A percentile compares a stretch with the other conserved stretches of the same genome.
These are phyloP conservation scores for Cyclocybe cylindracea DNA, from an alignment of 768 basidiomycete genomes.

Conservation along the genomic window DNA sequence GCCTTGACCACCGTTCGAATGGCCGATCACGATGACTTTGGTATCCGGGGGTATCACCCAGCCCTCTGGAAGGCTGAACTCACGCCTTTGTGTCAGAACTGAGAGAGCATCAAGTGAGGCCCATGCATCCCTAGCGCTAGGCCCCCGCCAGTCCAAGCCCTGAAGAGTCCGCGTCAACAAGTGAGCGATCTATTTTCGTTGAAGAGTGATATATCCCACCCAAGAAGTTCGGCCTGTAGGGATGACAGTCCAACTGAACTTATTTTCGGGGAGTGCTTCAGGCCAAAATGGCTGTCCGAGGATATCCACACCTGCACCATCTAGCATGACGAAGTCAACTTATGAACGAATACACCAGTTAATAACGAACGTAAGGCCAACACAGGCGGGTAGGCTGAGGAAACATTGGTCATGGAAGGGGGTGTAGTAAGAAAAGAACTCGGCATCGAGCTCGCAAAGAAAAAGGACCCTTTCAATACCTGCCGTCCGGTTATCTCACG, in stretches of 20 bases:
- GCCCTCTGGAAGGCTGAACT: constrained; percentile 32
- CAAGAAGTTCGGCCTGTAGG: constrained; percentile 85
- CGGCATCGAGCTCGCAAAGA: constrained; percentile 55
- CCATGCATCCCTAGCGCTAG: constrained; percentile 74
- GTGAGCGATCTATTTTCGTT: neutral
- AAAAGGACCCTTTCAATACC: constrained; percentile 57
- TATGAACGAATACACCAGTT: constrained; percentile 1
- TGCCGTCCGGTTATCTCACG: constrained; percentile 26
- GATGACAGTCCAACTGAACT: constrained; percentile 73
- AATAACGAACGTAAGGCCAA: constrained; percentile 60
- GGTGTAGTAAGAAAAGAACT: constrained; percentile 60
- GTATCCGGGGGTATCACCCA: constrained; percentile 24
- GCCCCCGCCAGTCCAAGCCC: constrained; percentile 95
- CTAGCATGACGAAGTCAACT: constrained; percentile 33
- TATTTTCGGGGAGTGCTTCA: constrained; percentile 58
- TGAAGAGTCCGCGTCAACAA: constrained; percentile 23
- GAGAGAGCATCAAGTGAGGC: constrained; percentile 56
- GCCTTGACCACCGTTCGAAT: constrained; percentile 94
- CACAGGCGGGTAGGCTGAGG: constrained; percentile 45
- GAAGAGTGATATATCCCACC: constrained; percentile 40
- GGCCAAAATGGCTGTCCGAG: constrained; percentile 56
- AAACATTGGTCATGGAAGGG: constrained; percentile 36
- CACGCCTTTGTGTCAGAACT: constrained; percentile 38
- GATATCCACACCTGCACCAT: constrained; percentile 88
- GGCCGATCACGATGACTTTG: constrained; percentile 73